phyloP scores from a whole-genome alignment of 2,329 filamentous ascomycete species.

The Fusarium sublunatum region DNA sequence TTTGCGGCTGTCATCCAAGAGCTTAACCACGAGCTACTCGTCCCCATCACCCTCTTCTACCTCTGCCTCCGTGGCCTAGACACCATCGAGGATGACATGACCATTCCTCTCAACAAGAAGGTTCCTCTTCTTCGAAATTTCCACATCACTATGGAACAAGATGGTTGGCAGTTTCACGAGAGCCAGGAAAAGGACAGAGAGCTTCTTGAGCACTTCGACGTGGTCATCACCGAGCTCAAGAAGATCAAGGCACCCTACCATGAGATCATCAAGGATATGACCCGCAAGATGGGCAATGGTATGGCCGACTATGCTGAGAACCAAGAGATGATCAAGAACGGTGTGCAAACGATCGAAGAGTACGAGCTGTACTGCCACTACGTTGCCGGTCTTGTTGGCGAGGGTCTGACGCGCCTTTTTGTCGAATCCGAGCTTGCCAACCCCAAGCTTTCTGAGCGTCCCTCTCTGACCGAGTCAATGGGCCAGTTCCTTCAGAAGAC shows the following conservation, averaged over 20 bases:
- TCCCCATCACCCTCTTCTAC: conserved; percentile 93
- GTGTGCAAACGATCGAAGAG: conserved; percentile 84
- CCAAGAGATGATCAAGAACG: conserved; percentile 81
- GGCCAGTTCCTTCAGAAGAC: conserved; percentile 97
- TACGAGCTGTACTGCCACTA: conserved; percentile 99
- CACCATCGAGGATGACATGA: conserved; percentile 99
- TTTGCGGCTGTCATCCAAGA: conserved; percentile 95
- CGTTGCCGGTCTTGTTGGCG: conserved; percentile 97
- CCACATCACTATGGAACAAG: conserved; percentile 78
- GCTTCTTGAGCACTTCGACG: conserved; percentile 90
- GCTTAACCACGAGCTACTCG: conserved; percentile 90
- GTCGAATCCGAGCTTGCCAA: conserved; percentile 89
- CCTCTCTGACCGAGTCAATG: conserved; percentile 92
- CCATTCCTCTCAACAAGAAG: conserved; percentile 82
- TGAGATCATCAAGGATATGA: conserved; percentile 91
- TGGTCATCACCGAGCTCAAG: conserved; percentile 86
- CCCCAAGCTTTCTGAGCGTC: conserved; percentile 80
- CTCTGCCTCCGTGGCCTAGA: conserved; percentile 90
- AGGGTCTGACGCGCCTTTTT: conserved; percentile 90
- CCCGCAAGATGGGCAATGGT: conserved; percentile 93
- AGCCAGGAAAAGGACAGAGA: conserved; percentile 96
- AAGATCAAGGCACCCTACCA: conserved; percentile 87
- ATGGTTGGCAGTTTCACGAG: conserved; percentile 90
- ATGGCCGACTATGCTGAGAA: conserved; percentile 97
- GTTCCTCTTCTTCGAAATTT: conserved; percentile 88